Base-by-base conservation (phyloP, 129 eudicot genomes). In the Arctium lappa region DNA sequence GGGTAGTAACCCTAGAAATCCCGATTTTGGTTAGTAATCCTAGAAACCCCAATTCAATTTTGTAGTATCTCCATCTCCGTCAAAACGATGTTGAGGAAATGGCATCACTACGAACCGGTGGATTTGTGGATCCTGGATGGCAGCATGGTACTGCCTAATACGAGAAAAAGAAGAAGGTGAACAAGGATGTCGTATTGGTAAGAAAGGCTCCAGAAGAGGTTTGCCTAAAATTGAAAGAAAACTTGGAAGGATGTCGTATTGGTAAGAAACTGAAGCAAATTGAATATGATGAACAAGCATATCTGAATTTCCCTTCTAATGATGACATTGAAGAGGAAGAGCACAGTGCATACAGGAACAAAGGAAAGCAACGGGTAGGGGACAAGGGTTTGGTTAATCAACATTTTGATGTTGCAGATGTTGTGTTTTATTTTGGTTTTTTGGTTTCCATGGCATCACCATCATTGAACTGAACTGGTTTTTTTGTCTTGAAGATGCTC, bases 91-190 rank as follows among this genome's bases (percentile, higher is more conserved):
- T 85, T 84, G 85, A 76, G 82, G 83, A 88, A 80, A 95, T 92
- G 98, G 82, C 91, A 39, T 90, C 97, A 39, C 83, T 86, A 37
- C 94, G 97, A 68, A 86, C 93, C 75, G 74, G 88, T 79, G 98
- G 97, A 79, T 85, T 79, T 82, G 90, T 95, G 33, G 98, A 95
- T 83, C 98, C 98, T 76, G 98, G 98, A 39, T 92, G 98, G 98
- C 97, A 95, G 81, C 97, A 95, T 70, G 98, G 97, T 53, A 85
- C 89, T 86, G 91, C 98, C 62, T 97, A 95, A 84, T 97, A 95
- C 77, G 97, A 89, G 7, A 95, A 84, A 73, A 95, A 95, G 89
- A 95, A 95, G 86, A 95, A 92, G 86, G 98, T 95, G 34, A 89
- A 22, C 27, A 22, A 22, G 27, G 91, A 88, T 95, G 98, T 92